Evolutionary conservation across 306 rosid genomes (phyloP).

Genomic region (Pyrus communis): DNA sequence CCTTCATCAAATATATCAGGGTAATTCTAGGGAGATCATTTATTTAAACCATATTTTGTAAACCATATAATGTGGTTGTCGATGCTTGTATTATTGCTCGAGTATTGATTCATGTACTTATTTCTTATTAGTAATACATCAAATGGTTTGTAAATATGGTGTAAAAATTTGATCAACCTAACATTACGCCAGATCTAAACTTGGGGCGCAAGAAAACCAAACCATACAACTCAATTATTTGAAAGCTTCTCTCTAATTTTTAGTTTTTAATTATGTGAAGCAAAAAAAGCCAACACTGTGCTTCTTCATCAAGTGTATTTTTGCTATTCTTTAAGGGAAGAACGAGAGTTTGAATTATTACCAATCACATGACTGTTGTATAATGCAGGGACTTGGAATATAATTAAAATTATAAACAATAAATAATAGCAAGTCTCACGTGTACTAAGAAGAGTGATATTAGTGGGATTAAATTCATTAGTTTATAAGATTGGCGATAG

Average conservation of each 20-base stretch:
- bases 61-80: no score
- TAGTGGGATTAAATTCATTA: neutral
- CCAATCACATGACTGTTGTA: neutral
- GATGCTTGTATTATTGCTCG: no score
- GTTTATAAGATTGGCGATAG: neutral
- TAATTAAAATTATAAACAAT: neutral
- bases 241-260: neutral
- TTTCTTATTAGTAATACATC: no score
- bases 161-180: no score
- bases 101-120: no score
- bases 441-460: constrained; percentile 23
- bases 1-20: neutral
- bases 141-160: no score
- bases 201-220: constrained; percentile 19
- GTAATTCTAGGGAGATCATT: no score
- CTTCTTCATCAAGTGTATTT: neutral
- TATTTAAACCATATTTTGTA: no score
- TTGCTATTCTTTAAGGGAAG: neutral
- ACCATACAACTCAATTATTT: constrained; percentile 3
- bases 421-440: constrained; percentile 29
- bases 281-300: neutral
- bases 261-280: no score
- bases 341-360: neutral
- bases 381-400: neutral
- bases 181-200: constrained; percentile 2